Conservation (phyloP, 108 stramenopile species). For the Skeletonema grethae region DNA sequence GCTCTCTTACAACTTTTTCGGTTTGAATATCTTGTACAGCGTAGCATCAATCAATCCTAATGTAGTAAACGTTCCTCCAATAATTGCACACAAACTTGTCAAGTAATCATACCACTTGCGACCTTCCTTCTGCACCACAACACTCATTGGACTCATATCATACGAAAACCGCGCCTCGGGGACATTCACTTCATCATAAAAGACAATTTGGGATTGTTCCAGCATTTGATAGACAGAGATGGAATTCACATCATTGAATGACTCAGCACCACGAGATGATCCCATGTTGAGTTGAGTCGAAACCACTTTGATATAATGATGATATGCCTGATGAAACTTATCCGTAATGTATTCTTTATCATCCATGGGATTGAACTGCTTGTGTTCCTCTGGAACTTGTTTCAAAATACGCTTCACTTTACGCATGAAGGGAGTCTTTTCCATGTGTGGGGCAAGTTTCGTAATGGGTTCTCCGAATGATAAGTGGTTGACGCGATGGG, state of each 20-base stretch:
- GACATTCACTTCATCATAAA: conserved; percentile 71
- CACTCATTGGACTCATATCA: conserved; percentile 92
- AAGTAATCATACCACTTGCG: conserved; percentile 95
- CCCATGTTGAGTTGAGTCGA: conserved; percentile 72
- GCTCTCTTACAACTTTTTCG: conserved; percentile 45
- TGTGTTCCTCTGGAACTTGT: conserved; percentile 75
- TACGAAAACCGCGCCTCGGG: conserved; percentile 90
- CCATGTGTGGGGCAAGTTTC: conserved; percentile 16
- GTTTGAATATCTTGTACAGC: conserved; percentile 92
- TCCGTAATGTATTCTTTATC: conserved; percentile 62
- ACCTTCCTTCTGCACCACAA: conserved; percentile 77
- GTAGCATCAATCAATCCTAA: conserved; percentile 94
- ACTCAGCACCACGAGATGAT: conserved; percentile 5
- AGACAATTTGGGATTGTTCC: conserved; percentile 84
- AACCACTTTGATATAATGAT: conserved; percentile 97
- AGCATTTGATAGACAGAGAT: conserved; percentile 81
- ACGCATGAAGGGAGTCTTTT: conserved; percentile 10
- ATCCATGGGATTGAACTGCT: conserved; percentile 81
- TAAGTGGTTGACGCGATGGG: conserved; percentile 91
- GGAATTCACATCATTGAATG: conserved; percentile 33
- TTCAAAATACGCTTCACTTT: conserved; percentile 61
- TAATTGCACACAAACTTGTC: conserved; percentile 94
- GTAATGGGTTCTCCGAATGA: conserved; percentile 83
- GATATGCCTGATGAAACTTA: conserved; percentile 87
- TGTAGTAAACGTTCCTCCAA: conserved; percentile 98